Evolutionary conservation across 805 yeast genomes (phyloP).

Genomic region (Candida incommunis): DNA sequence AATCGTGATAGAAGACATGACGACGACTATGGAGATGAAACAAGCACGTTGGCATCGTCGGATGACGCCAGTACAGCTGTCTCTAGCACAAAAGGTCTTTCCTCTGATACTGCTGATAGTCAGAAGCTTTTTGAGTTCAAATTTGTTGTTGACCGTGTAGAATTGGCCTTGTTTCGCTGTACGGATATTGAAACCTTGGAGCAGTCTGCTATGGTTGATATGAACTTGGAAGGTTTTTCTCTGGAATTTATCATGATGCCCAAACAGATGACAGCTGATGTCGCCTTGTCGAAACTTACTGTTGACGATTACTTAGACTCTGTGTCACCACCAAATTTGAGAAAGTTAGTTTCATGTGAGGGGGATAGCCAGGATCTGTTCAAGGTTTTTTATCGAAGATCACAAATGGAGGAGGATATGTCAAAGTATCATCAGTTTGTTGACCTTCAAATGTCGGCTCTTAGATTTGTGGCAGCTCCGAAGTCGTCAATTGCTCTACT

Average conservation of each 20-base stretch:
- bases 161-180: conserved; percentile 54
- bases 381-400: conserved; percentile 41
- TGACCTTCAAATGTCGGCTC: conserved; percentile 59
- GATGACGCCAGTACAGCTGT: conserved; percentile 2
- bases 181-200: conserved; percentile 42
- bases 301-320: conserved; percentile 64
- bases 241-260: conserved; percentile 47
- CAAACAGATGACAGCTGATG: conserved; percentile 48
- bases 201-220: conserved; percentile 56
- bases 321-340: conserved; percentile 47
- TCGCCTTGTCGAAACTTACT: conserved; percentile 49
- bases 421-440: conserved; percentile 57
- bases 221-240: conserved; percentile 51
- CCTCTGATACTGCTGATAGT: conserved; percentile 2
- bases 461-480: conserved; percentile 61
- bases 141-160: conserved; percentile 52
- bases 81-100: not conserved
- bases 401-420: conserved; percentile 33
- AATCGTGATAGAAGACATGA: too few species aligned
- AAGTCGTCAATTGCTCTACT: conserved; percentile 64
- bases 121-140: conserved; percentile 64
- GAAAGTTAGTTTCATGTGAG: conserved; percentile 53
- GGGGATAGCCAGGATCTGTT: conserved; percentile 35
- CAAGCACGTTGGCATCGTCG: conserved; percentile 10
- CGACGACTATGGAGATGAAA: not conserved